Percentiles rank a stretch among this genome's conserved stretches.
Conservation (phyloP, 495 filamentous ascomycete genomes). For the Penicillium robsamsonii region DNA sequence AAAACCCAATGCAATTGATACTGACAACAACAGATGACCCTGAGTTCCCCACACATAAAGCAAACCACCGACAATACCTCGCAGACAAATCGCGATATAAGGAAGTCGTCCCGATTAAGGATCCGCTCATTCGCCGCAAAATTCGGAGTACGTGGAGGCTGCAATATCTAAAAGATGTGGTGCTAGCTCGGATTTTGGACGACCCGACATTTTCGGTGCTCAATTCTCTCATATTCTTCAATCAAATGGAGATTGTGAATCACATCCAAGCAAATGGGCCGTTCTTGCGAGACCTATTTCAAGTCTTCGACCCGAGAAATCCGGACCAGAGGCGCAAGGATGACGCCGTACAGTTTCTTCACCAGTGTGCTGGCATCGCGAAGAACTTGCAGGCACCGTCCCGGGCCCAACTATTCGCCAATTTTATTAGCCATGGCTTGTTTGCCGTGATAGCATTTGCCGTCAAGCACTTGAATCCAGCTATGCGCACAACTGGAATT, state of each 20-base stretch:
- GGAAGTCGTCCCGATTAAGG: constrained; percentile 91
- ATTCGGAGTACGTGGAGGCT: constrained; percentile 95
- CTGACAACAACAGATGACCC: constrained; percentile 67
- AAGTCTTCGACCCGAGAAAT: constrained; percentile 70
- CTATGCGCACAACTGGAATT: constrained; percentile 86
- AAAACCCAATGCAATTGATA: constrained; percentile 4
- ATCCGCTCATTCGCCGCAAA: constrained; percentile 76
- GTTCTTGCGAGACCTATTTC: constrained; percentile 87
- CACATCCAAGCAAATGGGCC: constrained; percentile 76
- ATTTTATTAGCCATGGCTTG: constrained; percentile 85
- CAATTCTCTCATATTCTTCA: constrained; percentile 97
- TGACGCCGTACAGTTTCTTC: constrained; percentile 92
- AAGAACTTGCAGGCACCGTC: constrained; percentile 87
- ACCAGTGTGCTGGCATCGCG: constrained; percentile 91
- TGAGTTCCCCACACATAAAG: constrained; percentile 97
- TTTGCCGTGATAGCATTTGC: constrained; percentile 90
- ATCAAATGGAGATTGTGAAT: constrained; percentile 95
- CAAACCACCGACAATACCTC: constrained; percentile 93
- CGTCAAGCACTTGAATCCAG: constrained; percentile 76
- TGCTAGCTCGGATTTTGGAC: constrained; percentile 91
- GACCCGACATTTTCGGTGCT: constrained; percentile 97
- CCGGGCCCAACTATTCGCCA: constrained; percentile 76
- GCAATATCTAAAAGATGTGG: constrained; percentile 98
- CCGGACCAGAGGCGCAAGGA: constrained; percentile 73
- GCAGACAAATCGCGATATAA: constrained; percentile 86